Base-by-base conservation (phyloP, 73 alveolate genomes). In the Paramecium octaurelia region DNA sequence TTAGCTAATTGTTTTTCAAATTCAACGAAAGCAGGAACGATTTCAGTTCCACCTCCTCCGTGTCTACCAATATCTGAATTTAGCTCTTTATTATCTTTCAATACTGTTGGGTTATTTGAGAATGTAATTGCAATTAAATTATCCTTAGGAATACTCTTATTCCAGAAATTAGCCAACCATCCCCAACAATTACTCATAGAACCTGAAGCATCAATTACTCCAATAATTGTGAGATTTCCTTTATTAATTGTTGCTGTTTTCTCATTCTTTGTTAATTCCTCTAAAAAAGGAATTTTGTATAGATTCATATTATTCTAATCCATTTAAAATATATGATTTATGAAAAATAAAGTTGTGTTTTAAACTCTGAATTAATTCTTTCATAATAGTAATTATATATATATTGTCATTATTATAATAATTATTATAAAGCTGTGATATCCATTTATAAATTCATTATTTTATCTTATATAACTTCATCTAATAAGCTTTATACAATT, bases 191-290 rank as follows among this genome's bases (percentile, higher is more conserved):
- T 38, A 27, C 27, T 29, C 94, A 89, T 89, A 18, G 94, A 89
- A 6, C 80, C 94, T 23, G 94, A 89, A 14, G 71, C 94, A 71
- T 89, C 94, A 36, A 71, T 68, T 54, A 89, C 16, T 27, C 94
- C 94, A 16, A 89, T 83, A 40, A 89, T 73, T 31, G 87, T 64
- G 0, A 68, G 20, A 68, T 68, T 5, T 58, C 73, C 73, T 58
- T 58, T 58, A 20, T 58, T 58, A 23, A 20, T 6, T 18, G 73
- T 20, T 6, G 73, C 8, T 6, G 6, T 58, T 58, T 58, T 58
- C 3, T 58, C 73, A 58, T 58, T 23, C 31, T 58, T 58, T 4
- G 73, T 58, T 23, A 58, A 11, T 58, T 58, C 73, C 8, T 58
- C 73, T 12, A 58, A 0, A 12, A 11, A 58, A 23, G 73, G 73